Percentiles rank a stretch among this genome's conserved stretches.
These are phyloP conservation scores for Lipomyces kockii DNA, from an alignment of 805 yeast species.

Conservation along the genomic window DNA sequence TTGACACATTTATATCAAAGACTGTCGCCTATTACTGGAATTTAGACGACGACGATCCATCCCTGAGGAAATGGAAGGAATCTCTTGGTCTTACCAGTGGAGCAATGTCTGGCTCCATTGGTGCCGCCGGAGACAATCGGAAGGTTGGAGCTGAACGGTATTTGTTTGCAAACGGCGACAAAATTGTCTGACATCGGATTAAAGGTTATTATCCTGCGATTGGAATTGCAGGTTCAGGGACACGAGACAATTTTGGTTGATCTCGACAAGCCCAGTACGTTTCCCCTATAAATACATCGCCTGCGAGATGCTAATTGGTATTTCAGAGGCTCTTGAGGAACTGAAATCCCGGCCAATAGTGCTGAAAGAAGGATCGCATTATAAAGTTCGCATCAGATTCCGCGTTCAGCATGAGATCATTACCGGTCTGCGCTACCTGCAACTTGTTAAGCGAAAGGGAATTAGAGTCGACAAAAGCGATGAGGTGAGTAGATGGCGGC, in stretches of 20 bases:
- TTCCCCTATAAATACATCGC: neutral
- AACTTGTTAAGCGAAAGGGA: constrained; percentile 83
- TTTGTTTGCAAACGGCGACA: neutral
- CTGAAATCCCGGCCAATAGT: constrained; percentile 68
- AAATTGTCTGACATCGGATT: neutral
- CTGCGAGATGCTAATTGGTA: neutral
- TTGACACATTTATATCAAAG: neutral
- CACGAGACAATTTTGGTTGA: constrained; percentile 72
- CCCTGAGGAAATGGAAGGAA: constrained; percentile 88
- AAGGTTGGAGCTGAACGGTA: constrained; percentile 12
- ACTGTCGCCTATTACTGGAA: neutral
- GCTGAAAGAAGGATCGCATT: constrained; percentile 77
- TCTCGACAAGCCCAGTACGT: constrained; percentile 56
- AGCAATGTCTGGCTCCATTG: constrained; percentile 51
- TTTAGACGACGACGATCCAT: constrained; percentile 83
- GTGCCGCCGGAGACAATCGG: constrained; percentile 69
- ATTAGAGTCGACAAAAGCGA: constrained; percentile 83
- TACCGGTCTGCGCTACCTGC: constrained; percentile 87
- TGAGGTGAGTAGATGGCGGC: constrained; percentile 55
- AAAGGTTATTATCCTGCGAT: constrained; percentile 76
- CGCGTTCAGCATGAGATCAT: constrained; percentile 88
- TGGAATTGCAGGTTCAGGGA: constrained; percentile 71
- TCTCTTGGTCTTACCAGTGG: constrained; percentile 66
- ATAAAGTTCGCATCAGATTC: constrained; percentile 73
- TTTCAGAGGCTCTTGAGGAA: constrained; percentile 55